Conservation (phyloP, 1,139 yeast species). For the Kluyveromyces sp. region DNA sequence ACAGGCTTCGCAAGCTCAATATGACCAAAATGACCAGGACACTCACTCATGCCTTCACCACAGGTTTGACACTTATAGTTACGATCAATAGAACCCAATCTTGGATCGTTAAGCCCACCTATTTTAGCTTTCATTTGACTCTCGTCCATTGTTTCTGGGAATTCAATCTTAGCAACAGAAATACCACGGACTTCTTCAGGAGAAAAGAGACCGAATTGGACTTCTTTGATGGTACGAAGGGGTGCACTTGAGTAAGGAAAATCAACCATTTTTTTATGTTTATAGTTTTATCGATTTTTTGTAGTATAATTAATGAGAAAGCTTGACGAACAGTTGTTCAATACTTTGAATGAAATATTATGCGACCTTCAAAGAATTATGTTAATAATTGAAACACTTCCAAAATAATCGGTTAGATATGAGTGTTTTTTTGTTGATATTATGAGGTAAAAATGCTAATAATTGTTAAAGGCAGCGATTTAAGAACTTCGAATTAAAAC, state of each 20-base stretch:
- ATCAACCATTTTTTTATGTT: conserved; percentile 29
- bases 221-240: conserved; percentile 91
- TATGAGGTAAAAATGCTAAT: too few relatives aligned
- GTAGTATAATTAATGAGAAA: background rate
- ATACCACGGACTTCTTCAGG: conserved; percentile 97
- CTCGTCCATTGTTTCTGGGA: conserved; percentile 98
- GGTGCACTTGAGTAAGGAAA: conserved; percentile 98
- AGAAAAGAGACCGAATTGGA: conserved; percentile 94
- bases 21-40: conserved; percentile 99
- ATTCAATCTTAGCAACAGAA: conserved; percentile 93
- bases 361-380: too few relatives aligned
- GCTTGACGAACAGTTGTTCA: too few relatives aligned
- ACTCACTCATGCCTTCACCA: conserved; percentile 98
- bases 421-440: too few relatives aligned
- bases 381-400: too few relatives aligned
- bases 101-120: conserved; percentile 95
- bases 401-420: too few relatives aligned
- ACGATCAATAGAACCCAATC: conserved; percentile 94
- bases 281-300: conserved; percentile 1
- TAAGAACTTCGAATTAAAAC: too few relatives aligned
- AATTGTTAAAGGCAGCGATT: too few relatives aligned
- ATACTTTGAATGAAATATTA: too few relatives aligned
- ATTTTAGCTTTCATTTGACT: conserved; percentile 90
- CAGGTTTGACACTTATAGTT: conserved; percentile 97
- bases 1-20: conserved; percentile 97